Conservation (phyloP, 1,139 yeast species). For the Zygoascus hellenicus region DNA sequence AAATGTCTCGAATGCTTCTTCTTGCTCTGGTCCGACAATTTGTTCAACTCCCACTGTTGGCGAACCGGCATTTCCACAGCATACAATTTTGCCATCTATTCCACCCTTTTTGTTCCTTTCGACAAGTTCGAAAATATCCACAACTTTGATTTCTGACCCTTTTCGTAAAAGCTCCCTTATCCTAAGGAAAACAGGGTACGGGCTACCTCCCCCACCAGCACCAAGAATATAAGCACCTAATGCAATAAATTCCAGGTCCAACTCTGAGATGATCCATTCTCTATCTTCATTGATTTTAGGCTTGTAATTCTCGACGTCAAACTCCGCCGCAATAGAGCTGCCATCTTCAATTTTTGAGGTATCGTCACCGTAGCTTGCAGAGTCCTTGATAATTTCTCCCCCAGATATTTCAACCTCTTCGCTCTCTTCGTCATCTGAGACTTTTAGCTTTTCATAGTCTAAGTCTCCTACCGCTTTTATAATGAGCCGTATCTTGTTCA, state of each 20-base stretch:
- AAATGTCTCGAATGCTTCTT: constrained; percentile 34
- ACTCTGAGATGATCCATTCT: constrained; percentile 39
- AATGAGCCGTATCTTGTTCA: constrained; percentile 16
- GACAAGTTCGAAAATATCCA: constrained; percentile 33
- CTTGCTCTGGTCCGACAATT: constrained; percentile 37
- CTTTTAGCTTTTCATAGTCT: constrained; percentile 28
- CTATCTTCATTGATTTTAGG: constrained; percentile 35
- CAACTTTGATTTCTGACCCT: constrained; percentile 36
- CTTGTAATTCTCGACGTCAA: constrained; percentile 26
- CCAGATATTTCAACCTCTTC: not conserved
- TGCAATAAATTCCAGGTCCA: constrained; percentile 40
- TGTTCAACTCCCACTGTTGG: constrained; percentile 45
- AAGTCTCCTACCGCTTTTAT: constrained; percentile 21
- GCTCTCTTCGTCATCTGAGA: constrained; percentile 26
- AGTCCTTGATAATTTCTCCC: constrained; percentile 11
- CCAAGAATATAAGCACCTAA: constrained; percentile 45
- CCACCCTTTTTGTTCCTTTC: constrained; percentile 18
- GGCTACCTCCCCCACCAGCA: constrained; percentile 48
- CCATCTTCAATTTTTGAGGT: constrained; percentile 9
- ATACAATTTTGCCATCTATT: constrained; percentile 29
- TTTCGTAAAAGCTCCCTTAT: constrained; percentile 32
- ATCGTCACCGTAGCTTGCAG: constrained; percentile 15
- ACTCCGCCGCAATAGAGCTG: constrained; percentile 5
- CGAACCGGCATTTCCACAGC: constrained; percentile 42
- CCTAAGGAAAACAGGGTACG: constrained; percentile 40